Evolutionary conservation across 306 rosid genomes (phyloP), one percentile per base, ranked within the genome.

Genomic region (Benincasa hispida): DNA sequence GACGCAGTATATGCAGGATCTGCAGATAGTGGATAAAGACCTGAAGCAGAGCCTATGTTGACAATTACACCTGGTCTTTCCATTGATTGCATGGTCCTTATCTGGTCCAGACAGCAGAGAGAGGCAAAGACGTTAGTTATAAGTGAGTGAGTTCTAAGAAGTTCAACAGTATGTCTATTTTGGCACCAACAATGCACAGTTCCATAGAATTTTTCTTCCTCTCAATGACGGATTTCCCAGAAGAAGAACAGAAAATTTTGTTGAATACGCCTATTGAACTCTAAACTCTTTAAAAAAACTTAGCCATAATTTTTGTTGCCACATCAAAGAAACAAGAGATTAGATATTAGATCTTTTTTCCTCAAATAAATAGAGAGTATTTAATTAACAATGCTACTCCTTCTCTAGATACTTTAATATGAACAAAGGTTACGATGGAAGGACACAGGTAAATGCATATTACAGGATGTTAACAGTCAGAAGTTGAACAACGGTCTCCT

Each of bases 11-110:
- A 94, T 56, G 89, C 82, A 56, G 96, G 89, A 74, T 85, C 98
- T 1, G 0, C 0, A 24, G 50, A 62, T 84, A 90, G 55, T n/a
- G 98, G 98, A 85, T 94, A 94, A 80, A 94, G 97, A 85, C 95
- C 98, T 0, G 97, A 81, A 79, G 95, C 83, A 77, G 98, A 94
- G 61, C 96, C 98, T 87, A 94, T 12, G 85, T 91, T 94, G 89
- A 94, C 83, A 74, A 94, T 91, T 59, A 81, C 96, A 25, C 97
- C 98, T 65, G 95, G 91, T 81, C 78, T 89, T 86, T 86, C 63
- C 54, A 82, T 57, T 75, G 91, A 86, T 84, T 85, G 78, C 98
- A 94, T 90, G 80, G 77, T 79, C 82, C 82, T 87, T 76, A 89
- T 91, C 97, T 94, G 85, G 80, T 88, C 55, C 76, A 47, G 70